These are phyloP conservation scores for Phaeotremella skinneri DNA, from an alignment of 768 basidiomycete genomes.

Conservation along the genomic window DNA sequence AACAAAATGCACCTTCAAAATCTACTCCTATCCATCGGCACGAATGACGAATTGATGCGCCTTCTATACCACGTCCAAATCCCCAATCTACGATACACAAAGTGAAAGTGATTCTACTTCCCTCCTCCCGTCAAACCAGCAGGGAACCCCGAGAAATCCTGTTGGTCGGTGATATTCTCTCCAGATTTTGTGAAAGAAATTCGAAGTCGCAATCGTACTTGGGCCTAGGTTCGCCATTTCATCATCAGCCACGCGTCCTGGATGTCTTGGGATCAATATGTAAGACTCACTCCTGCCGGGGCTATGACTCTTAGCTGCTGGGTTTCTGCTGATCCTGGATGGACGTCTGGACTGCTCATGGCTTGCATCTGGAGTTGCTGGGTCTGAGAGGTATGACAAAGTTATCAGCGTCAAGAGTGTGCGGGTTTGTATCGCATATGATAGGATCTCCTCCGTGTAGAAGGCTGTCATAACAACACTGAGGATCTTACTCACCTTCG, in stretches of 20 bases:
- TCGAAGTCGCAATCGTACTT: slow-evolving; percentile 77
- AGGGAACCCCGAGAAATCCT: slow-evolving; percentile 90
- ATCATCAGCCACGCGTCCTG: background rate
- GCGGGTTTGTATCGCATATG: too few relatives aligned
- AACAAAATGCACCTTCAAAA: too few relatives aligned
- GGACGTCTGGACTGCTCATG: slow-evolving; percentile 81
- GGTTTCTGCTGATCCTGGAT: slow-evolving; percentile 77
- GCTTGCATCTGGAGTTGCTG: slow-evolving; percentile 97
- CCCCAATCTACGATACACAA: too few relatives aligned
- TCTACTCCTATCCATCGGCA: too few relatives aligned
- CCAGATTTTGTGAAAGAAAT: slow-evolving; percentile 71
- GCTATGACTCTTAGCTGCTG: slow-evolving; percentile 93
- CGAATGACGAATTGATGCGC: too few relatives aligned
- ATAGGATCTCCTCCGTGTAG: too few relatives aligned
- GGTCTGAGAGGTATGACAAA: slow-evolving; percentile 60
- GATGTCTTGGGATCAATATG: background rate
- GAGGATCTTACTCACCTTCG: slow-evolving; percentile 73
- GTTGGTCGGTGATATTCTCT: slow-evolving; percentile 78
- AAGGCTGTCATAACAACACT: too few relatives aligned
- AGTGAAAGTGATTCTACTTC: background rate
- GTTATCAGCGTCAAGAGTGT: too few relatives aligned
- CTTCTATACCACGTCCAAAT: too few relatives aligned
- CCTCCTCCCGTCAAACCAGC: slow-evolving; percentile 51
- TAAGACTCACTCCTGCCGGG: slow-evolving; percentile 71
- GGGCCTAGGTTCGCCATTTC: slow-evolving; percentile 58